These are phyloP conservation scores for Capillidium rhysosporum DNA, from an alignment of 371 early-diverging fungal species.

Conservation along the genomic window DNA sequence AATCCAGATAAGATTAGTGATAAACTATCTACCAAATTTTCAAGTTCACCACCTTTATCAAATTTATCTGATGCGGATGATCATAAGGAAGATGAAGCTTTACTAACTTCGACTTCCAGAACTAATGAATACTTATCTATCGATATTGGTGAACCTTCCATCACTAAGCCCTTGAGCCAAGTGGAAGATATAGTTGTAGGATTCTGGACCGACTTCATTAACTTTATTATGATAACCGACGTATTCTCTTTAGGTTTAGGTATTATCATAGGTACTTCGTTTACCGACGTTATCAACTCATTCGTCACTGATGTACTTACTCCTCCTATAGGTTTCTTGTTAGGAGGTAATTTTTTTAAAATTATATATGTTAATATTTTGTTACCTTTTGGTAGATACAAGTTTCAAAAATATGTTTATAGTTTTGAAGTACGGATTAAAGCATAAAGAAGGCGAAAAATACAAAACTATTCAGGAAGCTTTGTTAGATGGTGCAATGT, in stretches of 20 bases:
- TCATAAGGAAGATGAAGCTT: too few species aligned
- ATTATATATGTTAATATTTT: not conserved
- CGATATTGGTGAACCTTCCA: too few species aligned
- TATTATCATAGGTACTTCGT: not conserved
- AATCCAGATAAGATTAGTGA: too few species aligned
- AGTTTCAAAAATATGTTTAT: slow-evolving; percentile 1
- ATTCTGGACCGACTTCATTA: slow-evolving; percentile 1
- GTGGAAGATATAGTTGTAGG: not conserved
- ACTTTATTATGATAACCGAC: slow-evolving; percentile 3
- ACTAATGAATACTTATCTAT: too few species aligned
- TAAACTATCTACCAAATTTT: too few species aligned
- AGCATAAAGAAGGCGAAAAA: not conserved
- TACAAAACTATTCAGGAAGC: slow-evolving; percentile 5
- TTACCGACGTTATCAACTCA: slow-evolving; percentile 7
- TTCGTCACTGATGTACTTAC: slow-evolving; percentile 4
- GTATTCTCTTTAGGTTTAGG: slow-evolving; percentile 3
- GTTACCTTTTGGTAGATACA: not conserved
- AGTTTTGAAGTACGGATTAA: slow-evolving; percentile 2
- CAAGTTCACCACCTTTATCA: too few species aligned
- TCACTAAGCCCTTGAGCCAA: too few species aligned
- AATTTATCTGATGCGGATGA: too few species aligned
- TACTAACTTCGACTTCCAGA: too few species aligned
- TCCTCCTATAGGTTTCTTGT: not conserved
- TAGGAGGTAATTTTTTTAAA: not conserved
- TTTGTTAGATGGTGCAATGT: slow-evolving; percentile 3